phyloP scores from a whole-genome alignment of 768 basidiomycete species.

The Leccinum rimulosum region DNA sequence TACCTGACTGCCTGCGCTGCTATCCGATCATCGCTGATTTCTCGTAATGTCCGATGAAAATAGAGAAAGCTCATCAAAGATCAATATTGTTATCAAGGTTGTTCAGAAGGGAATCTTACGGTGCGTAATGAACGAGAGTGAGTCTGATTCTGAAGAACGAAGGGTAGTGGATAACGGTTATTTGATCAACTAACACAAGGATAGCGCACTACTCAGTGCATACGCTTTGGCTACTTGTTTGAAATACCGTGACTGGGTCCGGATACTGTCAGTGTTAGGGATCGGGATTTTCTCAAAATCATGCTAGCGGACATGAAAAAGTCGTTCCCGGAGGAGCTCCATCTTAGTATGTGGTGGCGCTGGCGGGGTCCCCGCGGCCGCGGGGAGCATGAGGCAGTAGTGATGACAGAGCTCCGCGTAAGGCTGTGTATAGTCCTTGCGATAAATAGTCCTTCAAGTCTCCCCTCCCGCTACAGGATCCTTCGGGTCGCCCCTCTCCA shows the following conservation, averaged over 20 bases:
- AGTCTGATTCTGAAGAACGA: not conserved
- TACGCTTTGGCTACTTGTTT: conserved; percentile 20
- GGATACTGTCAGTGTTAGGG: not conserved
- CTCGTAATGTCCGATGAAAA: too few relatives aligned
- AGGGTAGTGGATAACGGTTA: conserved; percentile 7
- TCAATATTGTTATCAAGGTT: too few relatives aligned
- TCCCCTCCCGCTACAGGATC: too few relatives aligned
- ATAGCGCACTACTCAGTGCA: conserved; percentile 17
- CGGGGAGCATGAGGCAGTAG: too few relatives aligned
- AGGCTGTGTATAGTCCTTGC: too few relatives aligned
- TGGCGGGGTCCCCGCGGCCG: too few relatives aligned
- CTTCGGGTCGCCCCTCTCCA: conserved; percentile 1
- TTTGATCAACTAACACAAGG: conserved; percentile 10
- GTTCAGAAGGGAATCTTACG: too few relatives aligned
- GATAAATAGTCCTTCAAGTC: too few relatives aligned
- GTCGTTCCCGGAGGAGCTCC: not conserved
- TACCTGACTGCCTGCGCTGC: too few relatives aligned
- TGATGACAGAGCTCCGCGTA: too few relatives aligned
- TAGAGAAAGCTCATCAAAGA: too few relatives aligned
- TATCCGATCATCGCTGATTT: too few relatives aligned
- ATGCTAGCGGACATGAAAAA: conserved; percentile 15
- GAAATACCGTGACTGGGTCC: conserved; percentile 10
- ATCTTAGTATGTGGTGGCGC: conserved; percentile 5
- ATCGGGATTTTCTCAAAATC: not conserved
- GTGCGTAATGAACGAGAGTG: conserved; percentile 24